These are phyloP conservation scores for Typha latifolia DNA, from an alignment of 176 grass and related monocot genomes.

Conservation along the genomic window DNA sequence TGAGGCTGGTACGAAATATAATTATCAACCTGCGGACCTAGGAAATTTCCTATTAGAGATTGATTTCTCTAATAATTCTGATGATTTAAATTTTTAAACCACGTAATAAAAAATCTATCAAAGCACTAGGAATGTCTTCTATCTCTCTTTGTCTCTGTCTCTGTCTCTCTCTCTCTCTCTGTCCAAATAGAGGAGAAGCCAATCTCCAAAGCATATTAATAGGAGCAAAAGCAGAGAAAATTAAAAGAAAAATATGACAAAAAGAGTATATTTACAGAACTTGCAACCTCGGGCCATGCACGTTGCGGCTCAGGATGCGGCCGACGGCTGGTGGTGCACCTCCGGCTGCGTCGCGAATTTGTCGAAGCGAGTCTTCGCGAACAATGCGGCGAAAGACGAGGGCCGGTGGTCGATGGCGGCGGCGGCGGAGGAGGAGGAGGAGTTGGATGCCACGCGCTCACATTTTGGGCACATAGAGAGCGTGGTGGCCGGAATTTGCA, in stretches of 20 bases:
- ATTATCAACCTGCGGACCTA: no score
- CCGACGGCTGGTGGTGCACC: neutral
- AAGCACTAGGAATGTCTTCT: neutral
- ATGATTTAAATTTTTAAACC: no score
- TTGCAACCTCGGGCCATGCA: neutral
- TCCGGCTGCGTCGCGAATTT: neutral
- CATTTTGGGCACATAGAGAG: neutral
- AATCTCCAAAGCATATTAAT: no score
- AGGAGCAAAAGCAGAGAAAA: neutral
- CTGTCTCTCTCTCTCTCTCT: neutral
- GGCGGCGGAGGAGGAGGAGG: neutral
- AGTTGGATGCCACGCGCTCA: neutral
- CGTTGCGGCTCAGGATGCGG: neutral
- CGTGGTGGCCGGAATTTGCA: constrained; percentile 18
- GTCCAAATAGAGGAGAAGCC: neutral
- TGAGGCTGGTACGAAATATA: no score
- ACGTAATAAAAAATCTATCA: neutral
- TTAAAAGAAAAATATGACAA: neutral
- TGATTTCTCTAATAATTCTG: no score
- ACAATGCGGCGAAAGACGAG: neutral
- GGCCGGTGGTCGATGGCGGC: neutral
- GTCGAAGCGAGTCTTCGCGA: neutral
- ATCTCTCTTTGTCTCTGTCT: neutral
- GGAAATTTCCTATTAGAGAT: no score
- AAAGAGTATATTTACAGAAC: neutral